phyloP scores from a whole-genome alignment of 2,329 filamentous ascomycete species.

The Onygenales sp. region DNA sequence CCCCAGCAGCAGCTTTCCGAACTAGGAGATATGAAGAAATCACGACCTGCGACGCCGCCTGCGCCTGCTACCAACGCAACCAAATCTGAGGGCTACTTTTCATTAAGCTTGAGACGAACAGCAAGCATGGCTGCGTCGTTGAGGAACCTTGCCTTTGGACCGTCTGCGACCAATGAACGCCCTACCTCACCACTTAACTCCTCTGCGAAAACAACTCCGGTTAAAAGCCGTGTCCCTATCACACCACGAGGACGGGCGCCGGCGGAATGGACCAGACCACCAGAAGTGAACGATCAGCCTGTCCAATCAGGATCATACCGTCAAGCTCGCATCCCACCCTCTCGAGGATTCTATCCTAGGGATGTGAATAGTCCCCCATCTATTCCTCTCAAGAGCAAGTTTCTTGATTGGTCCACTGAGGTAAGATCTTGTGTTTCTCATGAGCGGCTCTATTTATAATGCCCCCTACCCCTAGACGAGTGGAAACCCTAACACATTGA shows the following conservation, averaged over 20 bases:
- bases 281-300: conserved; percentile 64
- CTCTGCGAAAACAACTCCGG: conserved; percentile 16
- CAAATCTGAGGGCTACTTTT: conserved; percentile 53
- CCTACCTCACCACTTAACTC: conserved; percentile 18
- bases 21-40: conserved; percentile 22
- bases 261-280: conserved; percentile 54
- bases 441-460: not conserved
- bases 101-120: conserved; percentile 50
- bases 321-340: conserved; percentile 66
- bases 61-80: conserved; percentile 34
- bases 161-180: conserved; percentile 24
- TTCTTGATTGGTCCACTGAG: conserved; percentile 92
- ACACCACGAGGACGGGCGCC: conserved; percentile 43
- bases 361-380: conserved; percentile 49
- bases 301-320: conserved; percentile 63
- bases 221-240: conserved; percentile 27
- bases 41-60: conserved; percentile 38
- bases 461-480: not conserved
- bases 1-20: conserved; percentile 32
- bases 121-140: conserved; percentile 57
- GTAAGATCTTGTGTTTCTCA: conserved; percentile 24
- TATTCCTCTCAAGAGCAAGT: conserved; percentile 71
- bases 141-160: conserved; percentile 50
- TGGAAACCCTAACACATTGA: conserved; percentile 18
- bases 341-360: conserved; percentile 61